Percentiles rank a stretch among this genome's conserved stretches.
Evolutionary conservation across 805 yeast species (phyloP).

Genomic region (Blastobotrys parvus): DNA sequence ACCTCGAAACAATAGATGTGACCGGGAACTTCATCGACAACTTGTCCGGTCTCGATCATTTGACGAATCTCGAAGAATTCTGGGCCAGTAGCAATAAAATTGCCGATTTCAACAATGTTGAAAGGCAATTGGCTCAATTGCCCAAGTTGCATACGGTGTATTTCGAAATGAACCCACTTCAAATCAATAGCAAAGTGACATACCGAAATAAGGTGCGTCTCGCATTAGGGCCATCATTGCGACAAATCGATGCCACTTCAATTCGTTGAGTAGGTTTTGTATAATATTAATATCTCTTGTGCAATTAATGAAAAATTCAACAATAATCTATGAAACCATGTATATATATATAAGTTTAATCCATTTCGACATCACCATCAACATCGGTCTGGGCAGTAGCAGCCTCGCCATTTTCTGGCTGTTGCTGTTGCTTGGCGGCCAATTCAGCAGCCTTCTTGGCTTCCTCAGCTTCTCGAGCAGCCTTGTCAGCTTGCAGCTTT

Average conservation of each 20-base stretch:
- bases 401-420: slow-evolving; percentile 18
- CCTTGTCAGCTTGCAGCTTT: slow-evolving; percentile 72
- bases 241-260: slow-evolving; percentile 89
- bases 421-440: slow-evolving; percentile 8
- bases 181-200: slow-evolving; percentile 59
- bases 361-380: slow-evolving; percentile 5
- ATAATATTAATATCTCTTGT: neutral
- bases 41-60: slow-evolving; percentile 57
- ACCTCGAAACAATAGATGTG: slow-evolving; percentile 68
- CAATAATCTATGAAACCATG: too few relatives aligned
- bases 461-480: slow-evolving; percentile 38
- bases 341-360: too few relatives aligned
- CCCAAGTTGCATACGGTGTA: slow-evolving; percentile 77
- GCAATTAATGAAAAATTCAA: neutral
- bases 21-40: slow-evolving; percentile 62
- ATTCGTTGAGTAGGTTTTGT: slow-evolving; percentile 8
- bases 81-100: slow-evolving; percentile 86
- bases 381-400: slow-evolving; percentile 7
- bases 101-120: slow-evolving; percentile 59
- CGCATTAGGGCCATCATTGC: slow-evolving; percentile 58
- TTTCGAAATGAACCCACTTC: slow-evolving; percentile 89
- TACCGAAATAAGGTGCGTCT: slow-evolving; percentile 78
- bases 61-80: slow-evolving; percentile 70
- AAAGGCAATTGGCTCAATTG: slow-evolving; percentile 52
- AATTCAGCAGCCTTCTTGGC: slow-evolving; percentile 19